phyloP scores from a whole-genome alignment of 352 stramenopile genomes.

The Phytopythium ostracodes region DNA sequence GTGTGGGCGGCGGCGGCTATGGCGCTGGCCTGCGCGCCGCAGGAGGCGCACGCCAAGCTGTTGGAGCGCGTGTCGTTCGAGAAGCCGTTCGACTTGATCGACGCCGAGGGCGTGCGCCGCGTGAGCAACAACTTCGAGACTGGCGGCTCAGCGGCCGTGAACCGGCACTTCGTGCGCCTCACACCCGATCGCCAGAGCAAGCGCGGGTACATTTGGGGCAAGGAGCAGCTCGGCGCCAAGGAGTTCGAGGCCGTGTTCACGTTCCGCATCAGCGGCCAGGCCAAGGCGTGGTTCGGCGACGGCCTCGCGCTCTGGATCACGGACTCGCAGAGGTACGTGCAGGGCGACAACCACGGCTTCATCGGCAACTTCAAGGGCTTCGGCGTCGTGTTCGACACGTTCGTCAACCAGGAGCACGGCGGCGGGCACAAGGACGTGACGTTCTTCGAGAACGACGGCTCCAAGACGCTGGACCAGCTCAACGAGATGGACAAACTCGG shows the following conservation, averaged over 20 bases:
- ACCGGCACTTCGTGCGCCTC: constrained; percentile 78
- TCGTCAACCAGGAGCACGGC: constrained; percentile 74
- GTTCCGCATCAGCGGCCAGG: constrained; percentile 83
- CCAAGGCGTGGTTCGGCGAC: constrained; percentile 70
- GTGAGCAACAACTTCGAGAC: constrained; percentile 52
- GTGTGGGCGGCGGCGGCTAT: constrained; percentile 10
- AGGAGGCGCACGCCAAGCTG: constrained; percentile 26
- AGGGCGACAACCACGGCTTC: constrained; percentile 81
- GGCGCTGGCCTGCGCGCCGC: constrained; percentile 14
- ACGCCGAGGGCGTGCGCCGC: constrained; percentile 48
- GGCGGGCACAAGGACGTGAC: constrained; percentile 84
- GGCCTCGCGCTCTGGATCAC: constrained; percentile 82
- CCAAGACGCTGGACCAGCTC: constrained; percentile 72
- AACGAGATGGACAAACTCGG: constrained; percentile 64
- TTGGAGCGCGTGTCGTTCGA: constrained; percentile 60
- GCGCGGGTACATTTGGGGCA: constrained; percentile 71
- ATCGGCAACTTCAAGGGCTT: constrained; percentile 67
- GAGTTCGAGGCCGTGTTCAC: constrained; percentile 79
- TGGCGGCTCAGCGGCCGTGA: constrained; percentile 62
- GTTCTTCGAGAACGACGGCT: constrained; percentile 77
- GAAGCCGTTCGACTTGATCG: constrained; percentile 79
- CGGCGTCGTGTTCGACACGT: constrained; percentile 83
- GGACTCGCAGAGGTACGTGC: constrained; percentile 36
- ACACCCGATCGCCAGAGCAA: constrained; percentile 80
- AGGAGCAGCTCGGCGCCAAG: constrained; percentile 44